Evolutionary conservation across 306 rosid species (phyloP).

Genomic region (Begonia loranthoides): DNA sequence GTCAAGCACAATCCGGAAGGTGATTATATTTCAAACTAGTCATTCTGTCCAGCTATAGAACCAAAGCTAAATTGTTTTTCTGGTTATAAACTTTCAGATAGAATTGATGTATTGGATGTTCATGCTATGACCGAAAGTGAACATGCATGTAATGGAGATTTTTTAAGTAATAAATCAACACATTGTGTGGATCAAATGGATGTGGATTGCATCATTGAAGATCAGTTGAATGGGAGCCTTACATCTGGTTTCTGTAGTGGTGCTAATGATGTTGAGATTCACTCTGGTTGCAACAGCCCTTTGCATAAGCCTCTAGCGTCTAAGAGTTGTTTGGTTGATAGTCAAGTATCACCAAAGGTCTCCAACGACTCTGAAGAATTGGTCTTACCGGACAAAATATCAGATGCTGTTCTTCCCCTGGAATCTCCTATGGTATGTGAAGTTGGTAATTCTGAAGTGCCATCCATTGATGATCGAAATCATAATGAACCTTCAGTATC

Average conservation of each 20-base stretch:
- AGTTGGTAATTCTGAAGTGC: conserved; percentile 48
- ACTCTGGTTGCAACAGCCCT: conserved; percentile 31
- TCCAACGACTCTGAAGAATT: conserved; percentile 28
- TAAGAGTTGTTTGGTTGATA: conserved; percentile 34
- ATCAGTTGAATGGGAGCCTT: conserved; percentile 23
- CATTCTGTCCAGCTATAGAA: conserved; percentile 5
- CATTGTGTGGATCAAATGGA: conserved; percentile 26
- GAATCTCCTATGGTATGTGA: conserved; percentile 45
- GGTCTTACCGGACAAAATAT: conserved; percentile 19
- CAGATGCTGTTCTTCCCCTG: conserved; percentile 16
- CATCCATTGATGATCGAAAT: conserved; percentile 25
- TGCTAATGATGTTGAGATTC: conserved; percentile 51
- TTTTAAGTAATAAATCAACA: conserved; percentile 33
- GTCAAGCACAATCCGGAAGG: conserved; percentile 23
- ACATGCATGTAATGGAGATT: conserved; percentile 39
- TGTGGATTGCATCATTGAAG: conserved; percentile 24
- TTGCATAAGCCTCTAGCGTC: conserved; percentile 25
- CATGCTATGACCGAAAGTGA: conserved; percentile 29
- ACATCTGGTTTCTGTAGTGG: conserved; percentile 33
- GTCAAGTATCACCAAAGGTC: conserved; percentile 27
- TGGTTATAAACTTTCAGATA: conserved; percentile 26
- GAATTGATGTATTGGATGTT: conserved; percentile 31
- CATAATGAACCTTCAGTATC: conserved; percentile 22
- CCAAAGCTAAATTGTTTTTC: neutral
- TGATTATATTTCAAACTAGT: conserved; percentile 21